Conservation (phyloP, 495 filamentous ascomycete species). For the Lentithecium fluviatile region DNA sequence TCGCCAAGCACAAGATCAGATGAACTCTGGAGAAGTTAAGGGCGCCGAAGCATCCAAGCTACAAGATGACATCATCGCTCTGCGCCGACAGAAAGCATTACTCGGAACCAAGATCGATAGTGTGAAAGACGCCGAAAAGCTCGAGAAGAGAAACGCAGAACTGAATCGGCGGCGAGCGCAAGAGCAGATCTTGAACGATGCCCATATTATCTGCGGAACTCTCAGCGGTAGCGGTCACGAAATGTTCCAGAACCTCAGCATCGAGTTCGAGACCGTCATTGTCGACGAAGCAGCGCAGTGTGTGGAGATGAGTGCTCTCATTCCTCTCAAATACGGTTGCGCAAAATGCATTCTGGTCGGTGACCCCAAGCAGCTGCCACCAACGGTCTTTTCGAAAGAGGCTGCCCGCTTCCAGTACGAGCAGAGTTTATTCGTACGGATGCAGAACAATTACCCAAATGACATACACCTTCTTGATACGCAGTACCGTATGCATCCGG, state of each 20-base stretch:
- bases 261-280: slow-evolving; percentile 97
- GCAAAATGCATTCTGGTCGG: slow-evolving; percentile 96
- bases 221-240: slow-evolving; percentile 95
- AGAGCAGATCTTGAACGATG: slow-evolving; percentile 83
- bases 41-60: slow-evolving; percentile 64
- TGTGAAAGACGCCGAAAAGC: slow-evolving; percentile 78
- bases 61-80: slow-evolving; percentile 69
- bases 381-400: slow-evolving; percentile 90
- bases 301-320: slow-evolving; percentile 93
- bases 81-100: slow-evolving; percentile 71
- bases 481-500: slow-evolving; percentile 98
- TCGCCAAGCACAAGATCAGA: slow-evolving; percentile 59
- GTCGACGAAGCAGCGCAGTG: slow-evolving; percentile 98
- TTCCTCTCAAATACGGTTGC: slow-evolving; percentile 95
- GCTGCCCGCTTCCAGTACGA: slow-evolving; percentile 93
- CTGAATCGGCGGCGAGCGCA: slow-evolving; percentile 79
- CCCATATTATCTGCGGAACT: slow-evolving; percentile 92
- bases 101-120: slow-evolving; percentile 80
- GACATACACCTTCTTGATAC: slow-evolving; percentile 94
- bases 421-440: slow-evolving; percentile 95
- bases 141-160: slow-evolving; percentile 73
- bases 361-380: slow-evolving; percentile 94
- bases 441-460: slow-evolving; percentile 86
- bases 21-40: slow-evolving; percentile 68
- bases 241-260: slow-evolving; percentile 90